Conservation (phyloP, 129 eudicot genomes). For the Daucus carota region DNA sequence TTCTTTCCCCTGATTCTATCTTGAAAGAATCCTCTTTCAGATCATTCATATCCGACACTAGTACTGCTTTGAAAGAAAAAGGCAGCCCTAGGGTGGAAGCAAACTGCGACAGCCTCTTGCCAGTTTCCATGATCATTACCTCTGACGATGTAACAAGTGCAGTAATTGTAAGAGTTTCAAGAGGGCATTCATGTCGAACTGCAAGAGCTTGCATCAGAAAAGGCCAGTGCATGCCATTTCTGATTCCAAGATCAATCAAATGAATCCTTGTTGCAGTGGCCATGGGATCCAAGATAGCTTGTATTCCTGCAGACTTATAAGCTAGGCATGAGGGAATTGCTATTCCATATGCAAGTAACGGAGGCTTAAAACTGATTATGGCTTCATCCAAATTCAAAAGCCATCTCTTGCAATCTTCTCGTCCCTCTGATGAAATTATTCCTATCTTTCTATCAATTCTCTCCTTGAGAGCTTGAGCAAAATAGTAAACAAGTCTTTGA, state of each 20-base stretch:
- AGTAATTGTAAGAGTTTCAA: slow-evolving; percentile 17
- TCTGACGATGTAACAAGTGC: slow-evolving; percentile 8
- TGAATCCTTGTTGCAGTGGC: slow-evolving; percentile 14
- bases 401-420: not conserved
- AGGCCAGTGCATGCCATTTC: slow-evolving; percentile 15
- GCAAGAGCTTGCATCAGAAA: slow-evolving; percentile 26
- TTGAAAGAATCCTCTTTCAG: slow-evolving; percentile 24
- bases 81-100: slow-evolving; percentile 25
- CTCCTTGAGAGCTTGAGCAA: slow-evolving; percentile 19
- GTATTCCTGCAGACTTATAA: slow-evolving; percentile 10
- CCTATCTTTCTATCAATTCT: slow-evolving; percentile 16
- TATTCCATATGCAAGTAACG: not conserved
- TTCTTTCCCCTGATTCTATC: slow-evolving; percentile 20
- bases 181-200: slow-evolving; percentile 1
- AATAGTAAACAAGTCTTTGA: slow-evolving; percentile 16
- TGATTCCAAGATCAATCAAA: slow-evolving; percentile 20
- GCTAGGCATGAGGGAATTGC: not conserved
- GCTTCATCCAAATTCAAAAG: slow-evolving; percentile 5
- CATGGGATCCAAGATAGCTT: slow-evolving; percentile 16
- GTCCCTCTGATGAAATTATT: not conserved
- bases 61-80: slow-evolving; percentile 25
- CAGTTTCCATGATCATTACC: slow-evolving; percentile 16
- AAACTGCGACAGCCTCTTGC: slow-evolving; percentile 28
- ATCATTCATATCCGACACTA: slow-evolving; percentile 29
- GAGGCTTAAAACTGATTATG: not conserved